Conservation (phyloP, 805 yeast genomes). For the Cyberlindnera bimundalis region DNA sequence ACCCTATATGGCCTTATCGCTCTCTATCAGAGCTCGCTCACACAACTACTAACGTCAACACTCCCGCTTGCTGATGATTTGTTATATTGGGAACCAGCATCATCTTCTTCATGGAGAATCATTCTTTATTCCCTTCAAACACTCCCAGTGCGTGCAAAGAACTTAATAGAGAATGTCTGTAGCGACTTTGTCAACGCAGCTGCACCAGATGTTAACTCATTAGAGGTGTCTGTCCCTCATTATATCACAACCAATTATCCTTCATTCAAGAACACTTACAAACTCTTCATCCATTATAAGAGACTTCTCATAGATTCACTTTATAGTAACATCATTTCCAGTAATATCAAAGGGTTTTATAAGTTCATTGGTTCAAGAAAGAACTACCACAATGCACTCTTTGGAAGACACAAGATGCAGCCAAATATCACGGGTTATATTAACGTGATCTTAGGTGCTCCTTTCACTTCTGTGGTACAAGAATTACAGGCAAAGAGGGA, state of each 20-base stretch:
- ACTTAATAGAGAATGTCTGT: conserved; percentile 19
- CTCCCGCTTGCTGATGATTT: conserved; percentile 41
- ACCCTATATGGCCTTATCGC: conserved; percentile 31
- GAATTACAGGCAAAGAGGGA: conserved; percentile 28
- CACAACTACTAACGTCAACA: conserved; percentile 37
- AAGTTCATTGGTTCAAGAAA: conserved; percentile 26
- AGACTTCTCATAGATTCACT: conserved; percentile 15
- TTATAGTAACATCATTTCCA: conserved; percentile 17
- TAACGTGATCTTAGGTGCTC: conserved; percentile 34
- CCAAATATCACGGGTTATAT: conserved; percentile 19
- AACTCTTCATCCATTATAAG: conserved; percentile 13
- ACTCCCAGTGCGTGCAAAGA: conserved; percentile 28
- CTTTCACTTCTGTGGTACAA: conserved; percentile 32
- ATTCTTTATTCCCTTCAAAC: conserved; percentile 40
- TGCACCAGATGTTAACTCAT: conserved; percentile 10
- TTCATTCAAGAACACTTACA: conserved; percentile 10
- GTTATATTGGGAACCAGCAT: conserved; percentile 43
- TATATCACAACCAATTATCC: conserved; percentile 11
- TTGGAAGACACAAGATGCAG: conserved; percentile 7
- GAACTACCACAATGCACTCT: conserved; percentile 21
- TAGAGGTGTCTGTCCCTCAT: conserved; percentile 10
- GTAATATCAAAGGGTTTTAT: conserved; percentile 21
- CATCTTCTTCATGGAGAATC: conserved; percentile 31
- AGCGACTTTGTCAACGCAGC: conserved; percentile 26
- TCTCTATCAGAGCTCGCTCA: conserved; percentile 33